Conservation (phyloP, 2,329 filamentous ascomycete genomes). For the Akanthomyces lecanii region DNA sequence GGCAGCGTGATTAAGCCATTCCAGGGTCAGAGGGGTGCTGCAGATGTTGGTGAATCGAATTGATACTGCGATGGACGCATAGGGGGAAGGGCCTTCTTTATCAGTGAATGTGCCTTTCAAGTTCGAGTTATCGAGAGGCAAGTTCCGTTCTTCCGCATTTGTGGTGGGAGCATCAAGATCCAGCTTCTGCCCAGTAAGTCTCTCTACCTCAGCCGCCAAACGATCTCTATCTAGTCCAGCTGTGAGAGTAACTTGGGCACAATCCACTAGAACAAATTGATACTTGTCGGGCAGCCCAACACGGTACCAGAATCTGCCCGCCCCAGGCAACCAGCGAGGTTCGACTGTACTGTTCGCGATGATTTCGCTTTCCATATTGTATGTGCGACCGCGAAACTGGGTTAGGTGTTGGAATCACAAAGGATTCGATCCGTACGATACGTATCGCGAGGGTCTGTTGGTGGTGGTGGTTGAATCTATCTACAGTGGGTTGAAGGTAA, state of each 20-base stretch:
- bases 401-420: not conserved
- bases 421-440: too few relatives aligned
- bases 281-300: not conserved
- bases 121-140: not conserved
- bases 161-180: not conserved
- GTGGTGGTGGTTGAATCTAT: too few relatives aligned
- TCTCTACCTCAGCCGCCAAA: not conserved
- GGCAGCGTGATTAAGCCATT: not conserved
- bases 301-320: not conserved
- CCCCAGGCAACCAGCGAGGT: not conserved
- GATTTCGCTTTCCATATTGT: not conserved
- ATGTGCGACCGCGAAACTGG: not conserved
- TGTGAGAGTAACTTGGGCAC: not conserved
- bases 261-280: not conserved
- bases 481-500: too few relatives aligned
- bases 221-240: not conserved
- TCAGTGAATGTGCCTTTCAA: not conserved
- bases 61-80: not conserved
- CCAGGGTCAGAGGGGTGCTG: not conserved
- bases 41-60: not conserved
- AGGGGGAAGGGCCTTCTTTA: not conserved
- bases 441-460: too few relatives aligned
- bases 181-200: not conserved
- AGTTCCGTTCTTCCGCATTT: not conserved
- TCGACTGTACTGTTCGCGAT: not conserved